phyloP scores from a whole-genome alignment of 163 green algal genomes.

The Scenedesmus sp. region DNA sequence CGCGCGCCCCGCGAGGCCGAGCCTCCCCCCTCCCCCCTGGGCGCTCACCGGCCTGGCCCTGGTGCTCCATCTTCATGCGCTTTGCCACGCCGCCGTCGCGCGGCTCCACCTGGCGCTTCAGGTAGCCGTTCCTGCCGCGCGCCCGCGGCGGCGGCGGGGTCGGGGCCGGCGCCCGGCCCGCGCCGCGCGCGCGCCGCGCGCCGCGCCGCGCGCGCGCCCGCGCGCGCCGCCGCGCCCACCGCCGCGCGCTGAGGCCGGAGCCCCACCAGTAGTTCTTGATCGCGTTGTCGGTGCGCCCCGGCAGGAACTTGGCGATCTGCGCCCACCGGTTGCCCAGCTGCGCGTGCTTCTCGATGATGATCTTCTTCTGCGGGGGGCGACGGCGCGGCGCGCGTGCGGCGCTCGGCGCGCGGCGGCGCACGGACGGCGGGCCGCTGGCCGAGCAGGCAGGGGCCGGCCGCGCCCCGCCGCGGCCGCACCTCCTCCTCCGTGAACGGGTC shows the following conservation, averaged over 20 bases:
- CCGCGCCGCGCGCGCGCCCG: too few species aligned
- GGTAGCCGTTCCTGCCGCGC: constrained; percentile 45
- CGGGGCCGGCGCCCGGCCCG: not conserved
- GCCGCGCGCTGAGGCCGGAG: too few species aligned
- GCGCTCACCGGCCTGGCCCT: constrained; percentile 37
- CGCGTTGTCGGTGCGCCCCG: constrained; percentile 80
- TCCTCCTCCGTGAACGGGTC: constrained; percentile 73
- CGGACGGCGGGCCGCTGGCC: too few species aligned
- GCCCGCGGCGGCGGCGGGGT: too few species aligned
- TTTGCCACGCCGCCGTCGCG: constrained; percentile 4
- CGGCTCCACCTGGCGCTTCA: constrained; percentile 38
- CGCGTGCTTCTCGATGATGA: constrained; percentile 49
- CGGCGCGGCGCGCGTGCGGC: too few species aligned
- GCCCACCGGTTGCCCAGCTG: constrained; percentile 74
- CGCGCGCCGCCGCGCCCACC: too few species aligned
- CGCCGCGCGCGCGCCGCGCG: too few species aligned
- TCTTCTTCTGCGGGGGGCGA: constrained; percentile 44
- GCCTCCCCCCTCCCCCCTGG: too few species aligned
- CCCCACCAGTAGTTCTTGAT: constrained; percentile 89
- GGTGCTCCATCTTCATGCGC: constrained; percentile 44
- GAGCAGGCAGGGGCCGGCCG: too few species aligned
- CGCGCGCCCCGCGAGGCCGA: too few species aligned
- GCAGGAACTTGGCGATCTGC: constrained; percentile 80
- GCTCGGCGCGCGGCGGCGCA: too few species aligned
- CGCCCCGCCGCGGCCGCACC: constrained; percentile 29